Base-by-base conservation (phyloP, 257 asterid genomes). In the Capsicum rhomboideum region DNA sequence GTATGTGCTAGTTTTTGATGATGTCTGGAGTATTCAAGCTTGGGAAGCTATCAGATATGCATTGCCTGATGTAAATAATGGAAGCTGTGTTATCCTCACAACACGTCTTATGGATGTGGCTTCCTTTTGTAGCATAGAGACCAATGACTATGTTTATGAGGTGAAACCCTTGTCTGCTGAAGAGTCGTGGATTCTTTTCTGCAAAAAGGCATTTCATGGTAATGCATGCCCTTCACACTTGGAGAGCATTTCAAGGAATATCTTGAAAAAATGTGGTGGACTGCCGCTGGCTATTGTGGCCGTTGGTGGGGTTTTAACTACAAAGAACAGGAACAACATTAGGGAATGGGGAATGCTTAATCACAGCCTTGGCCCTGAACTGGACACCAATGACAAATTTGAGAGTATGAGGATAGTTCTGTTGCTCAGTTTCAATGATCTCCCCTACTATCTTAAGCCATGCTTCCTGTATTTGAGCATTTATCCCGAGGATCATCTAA, bases 361-460 rank as follows among this genome's bases (percentile, higher is more conserved):
- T 54, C 86, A 23, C 11, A 81, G 80, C 58, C 77, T 86, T 69
- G 84, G 84, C 21, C 61, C 49, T 63, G 90, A 83, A 80, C 16
- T 86, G 4, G 79, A 66, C 58, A 82, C 84, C 79, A 86, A 71
- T n/a, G 80, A 83, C 67, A 69, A 84, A 49, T 79, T 90, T 21
- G 88, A 37, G 26, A 84, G 90, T 34, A 54, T 88, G 84, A 88
- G 66, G 59, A 82, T 28, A 20, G 84, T 86, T 29, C 44, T 88
- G 66, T 80, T 84, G 18, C 90, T 86, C 61, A 86, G 90, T 69
- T 88, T 83, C 80, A 81, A 83, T 53, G 82, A 88, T 44, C 72
- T 90, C 55, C 90, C 92, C 49, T 83, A 86, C 87, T 83, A 83
- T 83, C 89, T 90, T 55, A 86, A 88, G 46, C 69, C 84, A 12